Conservation (phyloP, 1,139 yeast genomes). For the Diutina mesorugosa region DNA sequence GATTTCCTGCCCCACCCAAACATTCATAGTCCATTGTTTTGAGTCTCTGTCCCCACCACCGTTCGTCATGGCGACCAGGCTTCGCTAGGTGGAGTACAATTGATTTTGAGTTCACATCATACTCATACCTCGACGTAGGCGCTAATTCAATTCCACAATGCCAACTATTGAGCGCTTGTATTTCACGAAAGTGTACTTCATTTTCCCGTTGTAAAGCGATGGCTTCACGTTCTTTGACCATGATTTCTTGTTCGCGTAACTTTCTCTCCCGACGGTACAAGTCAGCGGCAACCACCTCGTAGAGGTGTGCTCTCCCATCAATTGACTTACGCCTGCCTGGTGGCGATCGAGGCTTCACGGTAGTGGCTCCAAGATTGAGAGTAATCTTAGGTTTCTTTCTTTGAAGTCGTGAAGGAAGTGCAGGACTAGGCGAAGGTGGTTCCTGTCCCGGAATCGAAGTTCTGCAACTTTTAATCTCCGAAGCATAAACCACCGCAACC, state of each 20-base stretch:
- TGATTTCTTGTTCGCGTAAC: not conserved
- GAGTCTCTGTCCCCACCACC: not conserved
- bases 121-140: not conserved
- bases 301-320: not conserved
- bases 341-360: not conserved
- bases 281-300: not conserved
- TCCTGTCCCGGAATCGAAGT: not conserved
- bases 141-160: not conserved
- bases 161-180: not conserved
- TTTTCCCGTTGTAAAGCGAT: not conserved
- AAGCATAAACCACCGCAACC: not conserved
- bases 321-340: not conserved
- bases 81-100: not conserved
- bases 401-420: not conserved
- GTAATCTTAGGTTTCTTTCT: not conserved
- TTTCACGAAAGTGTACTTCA: not conserved
- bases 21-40: not conserved
- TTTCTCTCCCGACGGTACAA: not conserved
- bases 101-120: not conserved
- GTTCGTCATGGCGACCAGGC: not conserved
- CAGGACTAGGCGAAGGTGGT: not conserved
- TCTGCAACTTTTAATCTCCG: not conserved
- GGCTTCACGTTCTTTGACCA: not conserved
- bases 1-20: not conserved
- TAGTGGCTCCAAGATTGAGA: not conserved